phyloP scores from a whole-genome alignment of 352 stramenopile genomes.

The Pythium chondricola region DNA sequence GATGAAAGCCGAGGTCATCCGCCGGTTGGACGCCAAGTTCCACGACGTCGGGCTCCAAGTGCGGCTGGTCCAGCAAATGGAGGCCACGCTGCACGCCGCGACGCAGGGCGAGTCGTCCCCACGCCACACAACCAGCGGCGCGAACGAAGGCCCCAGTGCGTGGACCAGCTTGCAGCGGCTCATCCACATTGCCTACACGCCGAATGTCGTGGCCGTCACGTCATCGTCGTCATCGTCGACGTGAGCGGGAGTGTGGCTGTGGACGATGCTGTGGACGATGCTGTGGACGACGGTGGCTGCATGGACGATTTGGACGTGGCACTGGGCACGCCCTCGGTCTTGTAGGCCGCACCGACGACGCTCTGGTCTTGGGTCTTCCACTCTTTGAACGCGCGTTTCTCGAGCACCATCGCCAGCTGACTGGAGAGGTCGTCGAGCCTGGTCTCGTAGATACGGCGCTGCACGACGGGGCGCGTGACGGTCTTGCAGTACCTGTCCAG shows the following conservation, averaged over 20 bases:
- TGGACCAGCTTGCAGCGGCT: constrained; percentile 38
- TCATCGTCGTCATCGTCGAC: neutral
- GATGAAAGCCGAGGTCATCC: constrained; percentile 38
- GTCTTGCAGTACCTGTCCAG: constrained; percentile 74
- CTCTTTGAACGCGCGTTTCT: constrained; percentile 58
- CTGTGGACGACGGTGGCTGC: neutral
- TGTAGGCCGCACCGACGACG: constrained; percentile 39
- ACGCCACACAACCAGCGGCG: neutral
- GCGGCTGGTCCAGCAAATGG: constrained; percentile 42
- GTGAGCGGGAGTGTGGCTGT: neutral
- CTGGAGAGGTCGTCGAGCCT: constrained; percentile 50
- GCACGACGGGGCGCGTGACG: constrained; percentile 64
- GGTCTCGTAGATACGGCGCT: constrained; percentile 72
- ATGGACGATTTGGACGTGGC: neutral
- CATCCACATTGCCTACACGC: constrained; percentile 27
- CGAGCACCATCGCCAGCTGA: constrained; percentile 62
- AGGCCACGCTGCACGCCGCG: constrained; percentile 18
- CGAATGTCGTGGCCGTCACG: neutral
- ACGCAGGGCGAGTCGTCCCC: too few relatives aligned
- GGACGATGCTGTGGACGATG: neutral
- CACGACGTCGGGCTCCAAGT: constrained; percentile 39
- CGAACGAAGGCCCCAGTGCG: constrained; percentile 4
- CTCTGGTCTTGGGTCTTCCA: constrained; percentile 31
- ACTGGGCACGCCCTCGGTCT: constrained; percentile 18
- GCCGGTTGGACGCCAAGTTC: constrained; percentile 26